These are phyloP conservation scores for Halenospora varia DNA, from an alignment of 495 filamentous ascomycete species.

Conservation along the genomic window DNA sequence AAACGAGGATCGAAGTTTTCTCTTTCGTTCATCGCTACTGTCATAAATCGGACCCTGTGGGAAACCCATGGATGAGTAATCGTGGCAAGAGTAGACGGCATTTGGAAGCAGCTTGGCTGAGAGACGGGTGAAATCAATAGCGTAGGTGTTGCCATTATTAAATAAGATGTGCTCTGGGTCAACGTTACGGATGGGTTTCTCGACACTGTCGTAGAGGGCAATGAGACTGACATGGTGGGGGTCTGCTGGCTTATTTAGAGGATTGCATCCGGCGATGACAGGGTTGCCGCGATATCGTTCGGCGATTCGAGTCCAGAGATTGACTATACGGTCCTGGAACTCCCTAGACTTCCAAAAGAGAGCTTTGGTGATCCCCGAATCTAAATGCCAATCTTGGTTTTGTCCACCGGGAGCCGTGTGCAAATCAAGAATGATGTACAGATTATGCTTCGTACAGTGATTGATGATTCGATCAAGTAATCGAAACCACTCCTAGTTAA, in stretches of 20 bases:
- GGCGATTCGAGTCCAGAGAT: constrained; percentile 58
- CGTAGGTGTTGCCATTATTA: constrained; percentile 62
- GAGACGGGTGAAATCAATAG: constrained; percentile 46
- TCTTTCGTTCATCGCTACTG: constrained; percentile 48
- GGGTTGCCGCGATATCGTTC: constrained; percentile 50
- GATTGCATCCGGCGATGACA: constrained; percentile 60
- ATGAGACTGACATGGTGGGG: constrained; percentile 50
- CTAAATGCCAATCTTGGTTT: constrained; percentile 63
- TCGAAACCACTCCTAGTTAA: constrained; percentile 54
- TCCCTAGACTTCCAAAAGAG: constrained; percentile 63
- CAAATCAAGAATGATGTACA: constrained; percentile 63
- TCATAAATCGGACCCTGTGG: constrained; percentile 47
- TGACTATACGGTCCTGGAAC: constrained; percentile 55
- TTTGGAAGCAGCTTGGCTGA: constrained; percentile 33
- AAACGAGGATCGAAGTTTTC: constrained; percentile 41
- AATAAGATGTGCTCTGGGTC: constrained; percentile 62
- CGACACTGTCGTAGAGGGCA: constrained; percentile 52
- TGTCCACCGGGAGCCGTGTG: constrained; percentile 62
- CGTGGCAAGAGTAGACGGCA: constrained; percentile 58
- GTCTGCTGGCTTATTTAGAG: constrained; percentile 62
- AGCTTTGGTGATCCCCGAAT: constrained; percentile 48
- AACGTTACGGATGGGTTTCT: constrained; percentile 53
- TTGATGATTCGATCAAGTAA: constrained; percentile 57
- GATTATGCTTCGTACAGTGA: constrained; percentile 48
- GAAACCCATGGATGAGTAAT: constrained; percentile 58